Evolutionary conservation across 2,329 filamentous ascomycete genomes (phyloP), one percentile per base, ranked within the genome.

Genomic region (Neofusicoccum parvum): DNA sequence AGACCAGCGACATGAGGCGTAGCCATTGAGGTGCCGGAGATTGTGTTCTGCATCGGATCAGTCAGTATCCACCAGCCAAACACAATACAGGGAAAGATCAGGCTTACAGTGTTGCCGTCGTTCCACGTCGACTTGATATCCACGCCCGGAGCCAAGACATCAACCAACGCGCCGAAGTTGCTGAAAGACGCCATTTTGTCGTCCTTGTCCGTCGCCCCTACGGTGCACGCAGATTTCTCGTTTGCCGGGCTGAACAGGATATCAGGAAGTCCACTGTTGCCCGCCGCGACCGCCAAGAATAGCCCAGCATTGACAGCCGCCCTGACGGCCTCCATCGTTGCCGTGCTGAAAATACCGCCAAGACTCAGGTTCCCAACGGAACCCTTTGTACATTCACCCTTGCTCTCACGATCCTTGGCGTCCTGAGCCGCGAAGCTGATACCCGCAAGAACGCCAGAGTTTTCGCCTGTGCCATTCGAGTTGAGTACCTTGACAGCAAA

Each of bases 21-120:
- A 68, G 95, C 95, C 95, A 99, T 99, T 64, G 95, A 99, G 70
- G 95, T 99, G 79, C 95, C 95, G 45, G 94, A 98, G 84, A 99
- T 99, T 82, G 92, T 97, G 89, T 99, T 99, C 62, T 64, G n/a
- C 41, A 10, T 17, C 27, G 32, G 1, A 32, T 64, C 50, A 64
- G 62, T 50, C 34, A 50, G 5, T n/a, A 15, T 7, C 36, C 9
- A 20, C 10, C 20, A 32, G 12, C 6, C 15, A 14, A 2, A 46
- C 3, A 27, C 45, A 37, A 2, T 14, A 53, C 15, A 11, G n/a
- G 23, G 12, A 12, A 48, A 23, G 3, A 15, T 46, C 12, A 37
- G 15, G 41, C 41, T 64, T 39, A 54, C 62, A 20, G 27, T 56
- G 9, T 39, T 37, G 3, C 62, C 50, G 12, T 53, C 20, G 9